Base-by-base conservation (phyloP, 2,329 filamentous ascomycete genomes). In the Laburnicola sp. region DNA sequence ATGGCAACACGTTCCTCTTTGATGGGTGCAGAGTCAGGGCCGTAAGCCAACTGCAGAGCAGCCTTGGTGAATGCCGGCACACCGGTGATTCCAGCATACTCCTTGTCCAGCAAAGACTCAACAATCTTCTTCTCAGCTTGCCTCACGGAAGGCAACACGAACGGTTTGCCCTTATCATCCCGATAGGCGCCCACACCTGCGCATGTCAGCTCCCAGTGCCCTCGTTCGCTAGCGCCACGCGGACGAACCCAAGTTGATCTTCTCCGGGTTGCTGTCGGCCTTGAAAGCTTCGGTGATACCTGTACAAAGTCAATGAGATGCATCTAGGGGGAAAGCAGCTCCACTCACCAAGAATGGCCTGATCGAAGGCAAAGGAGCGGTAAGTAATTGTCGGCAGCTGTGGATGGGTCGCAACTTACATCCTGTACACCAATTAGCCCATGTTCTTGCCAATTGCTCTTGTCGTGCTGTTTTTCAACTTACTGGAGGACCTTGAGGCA, bases 271-370 rank as follows among this genome's bases (percentile, higher is more conserved):
- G 69, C 81, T 83, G 75, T 99, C 94, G 76, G 92, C 92, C 84
- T 97, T 99, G 88, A 94, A 99, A 56, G 94, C 94, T 80, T 99
- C 94, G 58, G 94, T 97, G 78, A 99, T 91, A 75, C 89, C 88
- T 87, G 61, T 6, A 30, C 23, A 36, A 35, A 39, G 48, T 50
- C 40, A 50, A 37, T 23, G 23, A 6, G 27, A 37, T 22, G 48
- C 4, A 22, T 1, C 11, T 27, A 11, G 9, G n/a, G 32, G 38
- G 54, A 34, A 16, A 37, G 10, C 50, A 39, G 40, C 25, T 16
- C 11, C 57, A 74, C 81, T 66, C 82, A 88, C 86, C 88, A 52
- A 91, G 82, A 79, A 91, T 92, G 70, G 88, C 88, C 87, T 89
- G 71, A 48, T 38, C 45, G 54, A 47, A 52, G 44, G n/a, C n/a